These are phyloP conservation scores for Saccharomycopsis schoenii DNA, from an alignment of 805 yeast species.

Conservation along the genomic window DNA sequence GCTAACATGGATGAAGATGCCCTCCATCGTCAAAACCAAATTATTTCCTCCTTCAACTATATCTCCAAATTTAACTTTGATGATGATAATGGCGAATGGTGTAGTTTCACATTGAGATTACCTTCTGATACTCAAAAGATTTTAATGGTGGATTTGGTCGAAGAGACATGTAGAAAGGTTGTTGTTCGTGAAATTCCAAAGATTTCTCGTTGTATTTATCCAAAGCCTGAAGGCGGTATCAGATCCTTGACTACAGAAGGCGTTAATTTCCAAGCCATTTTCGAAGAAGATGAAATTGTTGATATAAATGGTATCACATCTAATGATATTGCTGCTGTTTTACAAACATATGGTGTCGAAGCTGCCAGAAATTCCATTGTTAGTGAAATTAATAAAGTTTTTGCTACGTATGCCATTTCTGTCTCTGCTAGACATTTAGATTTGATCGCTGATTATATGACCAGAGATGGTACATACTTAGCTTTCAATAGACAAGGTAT, in stretches of 20 bases:
- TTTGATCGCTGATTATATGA: constrained; percentile 97
- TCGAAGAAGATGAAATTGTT: constrained; percentile 93
- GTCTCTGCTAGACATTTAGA: constrained; percentile 93
- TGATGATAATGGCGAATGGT: constrained; percentile 83
- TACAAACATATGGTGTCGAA: constrained; percentile 92
- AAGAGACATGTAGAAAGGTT: constrained; percentile 77
- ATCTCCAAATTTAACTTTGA: constrained; percentile 82
- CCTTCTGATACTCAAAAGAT: constrained; percentile 83
- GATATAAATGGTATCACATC: constrained; percentile 84
- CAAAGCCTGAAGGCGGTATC: constrained; percentile 54
- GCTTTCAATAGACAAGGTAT: constrained; percentile 99
- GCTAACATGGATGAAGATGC: constrained; percentile 48
- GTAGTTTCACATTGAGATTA: constrained; percentile 77
- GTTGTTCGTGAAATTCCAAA: constrained; percentile 88
- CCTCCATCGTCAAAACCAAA: constrained; percentile 76
- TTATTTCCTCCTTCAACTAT: constrained; percentile 61
- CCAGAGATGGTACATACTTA: constrained; percentile 92
- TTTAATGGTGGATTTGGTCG: constrained; percentile 94
- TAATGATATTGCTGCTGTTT: constrained; percentile 86
- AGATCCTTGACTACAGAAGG: constrained; percentile 91
- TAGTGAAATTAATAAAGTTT: constrained; percentile 89
- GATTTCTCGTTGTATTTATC: constrained; percentile 90
- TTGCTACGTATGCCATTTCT: constrained; percentile 90
- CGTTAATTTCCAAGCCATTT: constrained; percentile 94
- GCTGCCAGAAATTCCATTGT: constrained; percentile 98